A percentile compares a stretch with the other conserved stretches of the same genome.
phyloP scores from a whole-genome alignment of 2,329 filamentous ascomycete genomes.

The Pleurostoma richardsiae region DNA sequence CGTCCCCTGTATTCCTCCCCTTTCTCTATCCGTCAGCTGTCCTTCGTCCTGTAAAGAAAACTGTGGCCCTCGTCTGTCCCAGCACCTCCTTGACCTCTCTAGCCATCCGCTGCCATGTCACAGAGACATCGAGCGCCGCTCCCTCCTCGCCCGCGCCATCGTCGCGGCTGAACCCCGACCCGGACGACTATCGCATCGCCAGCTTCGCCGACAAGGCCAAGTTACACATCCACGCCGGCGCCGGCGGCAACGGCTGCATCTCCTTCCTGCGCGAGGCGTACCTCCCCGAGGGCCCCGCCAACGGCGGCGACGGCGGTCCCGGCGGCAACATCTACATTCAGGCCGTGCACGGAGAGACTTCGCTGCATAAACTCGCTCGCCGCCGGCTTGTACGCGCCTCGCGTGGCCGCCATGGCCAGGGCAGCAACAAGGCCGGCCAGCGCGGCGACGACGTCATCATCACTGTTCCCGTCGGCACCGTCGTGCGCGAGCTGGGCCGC shows the following conservation, averaged over 20 bases:
- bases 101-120: constrained; percentile 17
- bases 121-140: constrained; percentile 14
- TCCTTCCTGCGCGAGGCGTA: constrained; percentile 92
- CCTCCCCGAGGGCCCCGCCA: constrained; percentile 81
- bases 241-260: constrained; percentile 87
- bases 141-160: constrained; percentile 25
- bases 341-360: constrained; percentile 85
- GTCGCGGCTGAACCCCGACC: constrained; percentile 71
- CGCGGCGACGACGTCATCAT: constrained; percentile 84
- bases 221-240: constrained; percentile 71
- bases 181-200: constrained; percentile 77
- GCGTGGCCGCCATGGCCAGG: constrained; percentile 72
- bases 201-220: constrained; percentile 85
- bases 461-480: constrained; percentile 86
- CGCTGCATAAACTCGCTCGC: constrained; percentile 83
- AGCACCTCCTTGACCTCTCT: not conserved
- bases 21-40: constrained; percentile 48
- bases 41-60: constrained; percentile 13
- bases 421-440: constrained; percentile 67
- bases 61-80: no score
- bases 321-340: constrained; percentile 95
- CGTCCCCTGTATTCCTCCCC: constrained; percentile 31
- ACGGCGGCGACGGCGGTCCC: constrained; percentile 89
- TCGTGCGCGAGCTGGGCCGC: constrained; percentile 77
- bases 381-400: constrained; percentile 70